Base-by-base conservation (phyloP, 345 rosid genomes). In the Eucalyptus regnans region DNA sequence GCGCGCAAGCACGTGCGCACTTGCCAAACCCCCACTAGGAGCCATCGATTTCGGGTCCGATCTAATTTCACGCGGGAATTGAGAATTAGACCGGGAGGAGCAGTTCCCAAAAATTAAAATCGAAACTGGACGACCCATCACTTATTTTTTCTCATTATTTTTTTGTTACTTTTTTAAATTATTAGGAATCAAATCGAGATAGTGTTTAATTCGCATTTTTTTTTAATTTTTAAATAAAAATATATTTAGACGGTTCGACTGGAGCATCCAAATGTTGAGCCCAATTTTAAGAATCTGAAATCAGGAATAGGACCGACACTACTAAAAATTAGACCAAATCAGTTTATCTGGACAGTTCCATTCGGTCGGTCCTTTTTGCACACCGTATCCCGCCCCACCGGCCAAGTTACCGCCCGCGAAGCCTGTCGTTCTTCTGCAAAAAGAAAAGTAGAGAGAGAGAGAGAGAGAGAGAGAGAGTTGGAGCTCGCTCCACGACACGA, bases 11-110 rank as follows among this genome's bases (percentile, higher is more conserved):
- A 23, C 62, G 62, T 52, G 58, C 58, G 25, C 58, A 8, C 2
- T 52, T 52, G 58, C 58, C 58, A 18, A 52, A 52, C 10, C 58
- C 50, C 58, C 25, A 0, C 2, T 50, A 2, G 10, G 10, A 52
- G 10, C 3, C 2, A 3, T 8, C 2, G 2, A 3, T 52, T 20
- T 52, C 5, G 0, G 1, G 2, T 52, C 58, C 5, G 0, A 1
- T 52, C 10, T 52, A 3, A 0, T 20, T 20, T 20, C 1, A 20
- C 4, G 9, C 3, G 3, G 58, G 58, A 52, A 20, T 52, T 0
- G 25, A 52, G 58, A 52, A 52, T 52, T 3, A 18, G 9, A 52
- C 4, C 7, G 3, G 0, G 9, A 52, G 0, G 23, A 18, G 17
- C 4, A 1, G 4, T 52, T 52, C 4, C 22, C 9, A 18, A 52